Percentiles rank a stretch among this genome's conserved stretches.
These are phyloP conservation scores for Rubus parviflorus DNA, from an alignment of 306 rosid species.

Conservation along the genomic window DNA sequence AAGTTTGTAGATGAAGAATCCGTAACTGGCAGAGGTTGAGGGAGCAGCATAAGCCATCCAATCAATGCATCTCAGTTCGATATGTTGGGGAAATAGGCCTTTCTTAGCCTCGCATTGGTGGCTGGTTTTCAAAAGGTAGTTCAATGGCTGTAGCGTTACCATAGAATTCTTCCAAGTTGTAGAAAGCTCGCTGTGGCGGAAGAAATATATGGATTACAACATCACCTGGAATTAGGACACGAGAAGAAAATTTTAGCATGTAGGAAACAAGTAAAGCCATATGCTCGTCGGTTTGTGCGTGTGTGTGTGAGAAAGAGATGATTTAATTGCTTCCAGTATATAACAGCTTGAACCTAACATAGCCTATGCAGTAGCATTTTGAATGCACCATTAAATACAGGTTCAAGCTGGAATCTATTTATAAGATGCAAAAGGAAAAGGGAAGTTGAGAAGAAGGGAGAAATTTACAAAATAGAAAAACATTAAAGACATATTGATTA, in stretches of 20 bases:
- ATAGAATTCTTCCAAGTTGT: constrained; percentile 94
- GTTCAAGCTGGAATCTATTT: background rate
- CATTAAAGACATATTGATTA: background rate
- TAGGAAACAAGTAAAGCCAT: background rate
- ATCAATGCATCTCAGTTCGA: constrained; percentile 16
- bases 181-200: constrained; percentile 80
- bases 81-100: background rate
- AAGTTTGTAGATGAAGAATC: background rate
- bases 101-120: constrained; percentile 57
- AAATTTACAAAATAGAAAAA: background rate
- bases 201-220: constrained; percentile 90
- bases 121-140: constrained; percentile 78
- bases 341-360: background rate
- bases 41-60: constrained; percentile 17
- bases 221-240: constrained; percentile 65
- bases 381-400: background rate
- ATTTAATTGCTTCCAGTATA: background rate
- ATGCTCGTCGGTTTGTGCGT: background rate
- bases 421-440: background rate
- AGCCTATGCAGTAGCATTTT: background rate
- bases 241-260: background rate
- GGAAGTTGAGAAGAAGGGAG: background rate
- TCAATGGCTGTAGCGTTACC: constrained; percentile 75
- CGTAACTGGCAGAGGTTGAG: background rate
- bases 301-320: background rate